Conservation (phyloP, 1,139 yeast genomes). For the Spencermartinsiella ligniputridi region DNA sequence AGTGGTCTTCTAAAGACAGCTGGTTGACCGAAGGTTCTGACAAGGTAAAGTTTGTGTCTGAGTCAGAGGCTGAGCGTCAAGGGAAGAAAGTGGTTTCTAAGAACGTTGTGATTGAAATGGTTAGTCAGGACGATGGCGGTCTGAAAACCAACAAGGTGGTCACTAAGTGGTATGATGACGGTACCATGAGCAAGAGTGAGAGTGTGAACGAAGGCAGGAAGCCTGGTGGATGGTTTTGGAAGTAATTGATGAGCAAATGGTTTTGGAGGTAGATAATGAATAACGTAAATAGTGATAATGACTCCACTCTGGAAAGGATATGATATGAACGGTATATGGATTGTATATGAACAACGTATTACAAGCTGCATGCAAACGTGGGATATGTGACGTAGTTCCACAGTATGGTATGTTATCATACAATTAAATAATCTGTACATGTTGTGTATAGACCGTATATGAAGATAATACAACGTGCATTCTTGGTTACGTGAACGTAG, state of each 20-base stretch:
- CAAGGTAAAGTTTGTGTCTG: conserved; percentile 17
- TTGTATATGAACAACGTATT: too few species aligned
- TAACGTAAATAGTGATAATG: too few species aligned
- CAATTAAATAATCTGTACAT: too few species aligned
- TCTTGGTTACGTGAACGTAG: too few species aligned
- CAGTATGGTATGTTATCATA: too few species aligned
- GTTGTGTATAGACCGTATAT: too few species aligned
- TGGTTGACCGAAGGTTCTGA: not conserved
- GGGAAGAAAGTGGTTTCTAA: conserved; percentile 47
- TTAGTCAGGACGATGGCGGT: conserved; percentile 47
- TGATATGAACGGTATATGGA: too few species aligned
- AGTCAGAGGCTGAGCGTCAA: conserved; percentile 24
- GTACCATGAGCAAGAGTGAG: conserved; percentile 44
- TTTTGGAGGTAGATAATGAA: not conserved
- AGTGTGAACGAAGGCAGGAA: conserved; percentile 14
- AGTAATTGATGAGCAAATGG: conserved; percentile 10
- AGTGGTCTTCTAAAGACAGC: not conserved
- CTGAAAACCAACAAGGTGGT: conserved; percentile 50
- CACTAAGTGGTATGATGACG: conserved; percentile 60
- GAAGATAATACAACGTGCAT: too few species aligned
- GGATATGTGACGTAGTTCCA: too few species aligned
- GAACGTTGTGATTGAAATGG: conserved; percentile 43
- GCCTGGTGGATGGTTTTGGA: conserved; percentile 31
- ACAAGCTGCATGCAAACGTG: too few species aligned
- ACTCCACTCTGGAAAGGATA: too few species aligned